Evolutionary conservation across 2,329 filamentous ascomycete genomes (phyloP).

Genomic region (Hyphodiscus sp.): DNA sequence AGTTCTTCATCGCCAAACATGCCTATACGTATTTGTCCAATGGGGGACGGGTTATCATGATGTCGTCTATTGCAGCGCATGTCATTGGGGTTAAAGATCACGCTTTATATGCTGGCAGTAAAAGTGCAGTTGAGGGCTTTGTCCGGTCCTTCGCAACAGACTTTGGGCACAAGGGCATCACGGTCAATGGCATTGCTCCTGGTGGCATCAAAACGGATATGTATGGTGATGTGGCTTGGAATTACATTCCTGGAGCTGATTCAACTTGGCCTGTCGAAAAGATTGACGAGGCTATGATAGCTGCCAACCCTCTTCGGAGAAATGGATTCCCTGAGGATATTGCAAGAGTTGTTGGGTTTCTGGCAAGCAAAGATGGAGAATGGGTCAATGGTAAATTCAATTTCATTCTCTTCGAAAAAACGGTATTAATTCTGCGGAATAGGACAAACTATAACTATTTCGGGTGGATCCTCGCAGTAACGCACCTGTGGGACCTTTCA

Average conservation of each 20-base stretch:
- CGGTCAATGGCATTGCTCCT: slow-evolving; percentile 60
- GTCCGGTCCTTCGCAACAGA: slow-evolving; percentile 61
- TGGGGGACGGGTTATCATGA: slow-evolving; percentile 66
- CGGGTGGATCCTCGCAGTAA: no score
- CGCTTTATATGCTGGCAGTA: slow-evolving; percentile 67
- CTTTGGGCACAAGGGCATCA: slow-evolving; percentile 55
- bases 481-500: no score
- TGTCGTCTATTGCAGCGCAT: slow-evolving; percentile 51
- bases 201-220: slow-evolving; percentile 61
- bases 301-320: slow-evolving; percentile 56
- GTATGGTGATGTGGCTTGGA: slow-evolving; percentile 38
- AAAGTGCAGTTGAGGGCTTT: slow-evolving; percentile 70
- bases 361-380: slow-evolving; percentile 51
- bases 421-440: no score
- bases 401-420: no score
- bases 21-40: no score
- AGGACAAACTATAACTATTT: no score
- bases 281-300: slow-evolving; percentile 47
- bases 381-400: slow-evolving; percentile 21
- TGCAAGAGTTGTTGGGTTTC: slow-evolving; percentile 56
- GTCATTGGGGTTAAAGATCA: slow-evolving; percentile 58
- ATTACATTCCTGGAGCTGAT: slow-evolving; percentile 49
- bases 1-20: slow-evolving; percentile 76
- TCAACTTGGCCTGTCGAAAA: slow-evolving; percentile 47
- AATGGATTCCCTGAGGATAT: slow-evolving; percentile 64